phyloP scores from a whole-genome alignment of 2,329 filamentous ascomycete genomes.

The Arthrobotrys musiformis region DNA sequence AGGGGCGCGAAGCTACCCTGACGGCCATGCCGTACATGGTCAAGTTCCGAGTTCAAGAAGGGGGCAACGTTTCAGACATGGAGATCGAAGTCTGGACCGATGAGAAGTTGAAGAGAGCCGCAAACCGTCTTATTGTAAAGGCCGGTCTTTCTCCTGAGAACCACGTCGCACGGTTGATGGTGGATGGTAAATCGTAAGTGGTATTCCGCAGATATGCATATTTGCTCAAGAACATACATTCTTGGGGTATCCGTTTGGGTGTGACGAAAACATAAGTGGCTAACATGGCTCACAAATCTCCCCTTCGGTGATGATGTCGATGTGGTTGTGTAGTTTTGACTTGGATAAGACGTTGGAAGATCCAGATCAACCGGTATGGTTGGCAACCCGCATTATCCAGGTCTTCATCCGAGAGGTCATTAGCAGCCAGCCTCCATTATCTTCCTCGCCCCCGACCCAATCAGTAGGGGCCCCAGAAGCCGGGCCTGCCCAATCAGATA shows the following conservation, averaged over 20 bases:
- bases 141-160: neutral
- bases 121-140: neutral
- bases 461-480: no score
- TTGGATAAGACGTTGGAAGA: neutral
- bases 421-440: neutral
- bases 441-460: neutral
- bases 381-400: neutral
- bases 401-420: neutral
- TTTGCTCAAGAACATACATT: neutral
- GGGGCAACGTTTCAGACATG: neutral
- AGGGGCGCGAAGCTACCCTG: neutral
- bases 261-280: neutral
- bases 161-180: neutral
- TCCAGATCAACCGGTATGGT: conserved; percentile 3
- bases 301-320: neutral
- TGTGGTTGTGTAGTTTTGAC: neutral
- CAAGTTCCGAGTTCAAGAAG: conserved; percentile 7
- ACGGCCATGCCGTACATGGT: neutral
- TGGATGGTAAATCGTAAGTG: conserved; percentile 32
- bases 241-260: neutral
- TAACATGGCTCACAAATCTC: neutral
- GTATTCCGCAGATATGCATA: neutral
- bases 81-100: conserved; percentile 25
- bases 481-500: neutral
- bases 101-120: conserved; percentile 16